Evolutionary conservation across 2,329 filamentous ascomycete genomes (phyloP), one percentile per base, ranked within the genome.

Genomic region (Penicillium sp.): DNA sequence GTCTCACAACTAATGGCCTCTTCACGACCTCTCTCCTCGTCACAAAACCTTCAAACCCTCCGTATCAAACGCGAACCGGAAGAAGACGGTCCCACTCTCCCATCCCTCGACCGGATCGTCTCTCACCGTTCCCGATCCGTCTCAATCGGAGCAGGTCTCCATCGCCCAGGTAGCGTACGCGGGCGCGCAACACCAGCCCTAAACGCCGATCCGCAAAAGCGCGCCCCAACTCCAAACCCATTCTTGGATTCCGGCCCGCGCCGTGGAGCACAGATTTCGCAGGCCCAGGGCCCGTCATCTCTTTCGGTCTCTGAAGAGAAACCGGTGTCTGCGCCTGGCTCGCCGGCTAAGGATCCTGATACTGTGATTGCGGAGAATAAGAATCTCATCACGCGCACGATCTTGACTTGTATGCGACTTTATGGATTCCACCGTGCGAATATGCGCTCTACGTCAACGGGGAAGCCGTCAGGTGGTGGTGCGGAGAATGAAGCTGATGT

Each of bases 341-440:
- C 67, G 2, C 61, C 61, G 13, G 62, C 69, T 1, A 72, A 72
- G 51, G 66, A 68, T 48, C 55, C 66, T 0, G 71, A 72, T 37
- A 62, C 60, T 4, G 63, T 74, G 17, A 66, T 77, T 43, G 54
- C 71, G 1, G 66, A 75, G 29, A 78, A 78, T 47, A 78, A 78
- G 57, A 71, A 73, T 41, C 65, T 74, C 21, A 73, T 78, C 33
- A 76, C 73, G 9, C 73, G 76, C 46, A 78, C 74, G 2, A 77
- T 77, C 8, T 59, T 78, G 53, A 78, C 76, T 1, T 77, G 75
- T 57, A 75, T 78, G 75, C 75, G 76, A 12, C 62, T 78, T 4
- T 78, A 77, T 54, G 76, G 76, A 1, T 78, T 71, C 58, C 71
- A 77, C 62, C 72, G 76, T 21, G 62, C 71, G 6, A 63, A 65